Conservation (phyloP, 257 asterid genomes). For the Orobanche coerulescens region DNA sequence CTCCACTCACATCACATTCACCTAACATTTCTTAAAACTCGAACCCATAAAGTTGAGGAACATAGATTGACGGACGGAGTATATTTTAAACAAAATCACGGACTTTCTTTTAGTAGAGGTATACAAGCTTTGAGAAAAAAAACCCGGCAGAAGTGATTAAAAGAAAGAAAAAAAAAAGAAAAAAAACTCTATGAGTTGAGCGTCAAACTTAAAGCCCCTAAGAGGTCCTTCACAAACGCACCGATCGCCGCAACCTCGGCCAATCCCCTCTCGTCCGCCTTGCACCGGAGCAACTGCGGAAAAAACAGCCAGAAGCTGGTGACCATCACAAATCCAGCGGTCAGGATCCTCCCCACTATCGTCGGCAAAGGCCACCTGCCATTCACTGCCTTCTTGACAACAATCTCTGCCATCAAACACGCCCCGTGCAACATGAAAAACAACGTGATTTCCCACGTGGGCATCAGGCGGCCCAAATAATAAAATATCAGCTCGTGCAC, state of each 20-base stretch:
- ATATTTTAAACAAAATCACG: too few species aligned
- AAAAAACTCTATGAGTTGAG: too few species aligned
- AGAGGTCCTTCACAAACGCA: slow-evolving; percentile 43
- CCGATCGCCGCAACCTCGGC: slow-evolving; percentile 51
- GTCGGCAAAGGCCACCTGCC: slow-evolving; percentile 43
- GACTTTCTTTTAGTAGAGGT: too few species aligned
- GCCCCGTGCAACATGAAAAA: slow-evolving; percentile 61
- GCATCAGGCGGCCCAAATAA: slow-evolving; percentile 51
- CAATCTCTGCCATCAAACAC: slow-evolving; percentile 37
- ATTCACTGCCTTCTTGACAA: slow-evolving; percentile 35
- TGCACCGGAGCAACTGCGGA: slow-evolving; percentile 47
- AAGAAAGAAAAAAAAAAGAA: too few species aligned
- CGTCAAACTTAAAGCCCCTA: too few species aligned
- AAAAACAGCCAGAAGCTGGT: slow-evolving; percentile 56
- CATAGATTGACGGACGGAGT: too few species aligned
- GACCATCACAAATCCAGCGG: slow-evolving; percentile 38
- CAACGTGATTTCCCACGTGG: slow-evolving; percentile 59
- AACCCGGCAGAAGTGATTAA: too few species aligned
- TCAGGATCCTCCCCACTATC: slow-evolving; percentile 29
- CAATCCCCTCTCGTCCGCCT: slow-evolving; percentile 40
- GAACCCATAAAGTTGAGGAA: too few species aligned
- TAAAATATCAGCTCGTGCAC: slow-evolving; percentile 74
- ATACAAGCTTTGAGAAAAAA: too few species aligned
- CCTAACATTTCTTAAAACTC: too few species aligned
- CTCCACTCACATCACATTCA: too few species aligned